Percentiles rank a stretch among this genome's conserved stretches.
phyloP scores from a whole-genome alignment of 768 basidiomycete species.

The Termitomyces sp. region DNA sequence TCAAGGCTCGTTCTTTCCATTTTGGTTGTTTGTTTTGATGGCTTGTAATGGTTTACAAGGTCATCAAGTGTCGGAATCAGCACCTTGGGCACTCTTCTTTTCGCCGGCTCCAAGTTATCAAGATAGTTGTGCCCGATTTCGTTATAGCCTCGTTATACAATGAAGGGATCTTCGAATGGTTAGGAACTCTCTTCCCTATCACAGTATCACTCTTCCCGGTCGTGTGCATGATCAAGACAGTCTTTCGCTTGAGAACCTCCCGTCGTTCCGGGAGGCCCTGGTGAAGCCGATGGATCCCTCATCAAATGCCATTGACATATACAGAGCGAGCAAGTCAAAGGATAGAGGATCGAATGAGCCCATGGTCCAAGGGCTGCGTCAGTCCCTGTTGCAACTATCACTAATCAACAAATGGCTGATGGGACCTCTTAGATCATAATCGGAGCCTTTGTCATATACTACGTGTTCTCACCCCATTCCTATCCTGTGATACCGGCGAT shows the following conservation, averaged over 20 bases:
- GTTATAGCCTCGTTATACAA: background rate
- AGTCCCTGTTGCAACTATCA: background rate
- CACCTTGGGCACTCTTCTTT: constrained; percentile 16
- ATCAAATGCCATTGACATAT: constrained; percentile 19
- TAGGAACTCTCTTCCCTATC: background rate
- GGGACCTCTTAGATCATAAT: constrained; percentile 7
- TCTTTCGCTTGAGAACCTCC: constrained; percentile 18
- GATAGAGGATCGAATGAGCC: constrained; percentile 14
- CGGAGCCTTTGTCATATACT: constrained; percentile 2
- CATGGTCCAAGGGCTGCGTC: constrained; percentile 8
- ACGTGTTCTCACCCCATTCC: constrained; percentile 3
- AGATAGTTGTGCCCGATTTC: constrained; percentile 1
- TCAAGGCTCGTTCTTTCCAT: constrained; percentile 11
- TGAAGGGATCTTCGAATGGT: constrained; percentile 1
- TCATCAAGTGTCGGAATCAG: constrained; percentile 28
- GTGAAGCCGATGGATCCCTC: constrained; percentile 16
- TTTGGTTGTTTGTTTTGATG: constrained; percentile 10
- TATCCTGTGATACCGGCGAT: constrained; percentile 5
- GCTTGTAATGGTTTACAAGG: constrained; percentile 30
- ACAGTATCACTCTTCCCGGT: constrained; percentile 5
- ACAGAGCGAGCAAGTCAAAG: constrained; percentile 24
- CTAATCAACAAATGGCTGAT: background rate
- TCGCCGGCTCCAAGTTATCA: constrained; percentile 12
- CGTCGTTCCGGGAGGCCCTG: constrained; percentile 12
- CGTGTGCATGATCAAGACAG: constrained; percentile 21